phyloP scores from a whole-genome alignment of 495 filamentous ascomycete genomes.

The Jackrogersella multiformis region DNA sequence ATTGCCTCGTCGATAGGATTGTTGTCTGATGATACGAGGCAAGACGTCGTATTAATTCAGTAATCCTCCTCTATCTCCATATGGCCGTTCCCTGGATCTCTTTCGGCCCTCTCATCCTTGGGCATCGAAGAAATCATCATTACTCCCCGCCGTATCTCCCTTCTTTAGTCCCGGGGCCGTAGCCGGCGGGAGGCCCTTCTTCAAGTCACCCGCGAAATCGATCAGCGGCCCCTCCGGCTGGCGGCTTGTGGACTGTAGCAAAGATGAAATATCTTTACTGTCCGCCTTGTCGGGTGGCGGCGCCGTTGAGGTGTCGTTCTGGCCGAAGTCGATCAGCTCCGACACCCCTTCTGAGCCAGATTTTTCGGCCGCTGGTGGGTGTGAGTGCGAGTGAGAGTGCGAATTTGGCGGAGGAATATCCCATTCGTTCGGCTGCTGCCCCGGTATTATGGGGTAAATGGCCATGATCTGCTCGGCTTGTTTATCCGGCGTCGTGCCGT shows the following conservation, averaged over 20 bases:
- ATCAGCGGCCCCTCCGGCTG: conserved; percentile 53
- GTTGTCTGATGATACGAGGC: background rate
- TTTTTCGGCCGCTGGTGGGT: background rate
- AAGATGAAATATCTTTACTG: conserved; percentile 51
- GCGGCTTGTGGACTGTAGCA: conserved; percentile 54
- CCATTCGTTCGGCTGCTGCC: conserved; percentile 63
- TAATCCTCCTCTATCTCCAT: background rate
- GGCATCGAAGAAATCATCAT: conserved; percentile 42
- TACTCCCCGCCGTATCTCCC: conserved; percentile 36
- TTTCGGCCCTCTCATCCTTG: conserved; percentile 17
- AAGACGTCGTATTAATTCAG: background rate
- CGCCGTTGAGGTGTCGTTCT: conserved; percentile 41
- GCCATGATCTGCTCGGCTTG: conserved; percentile 85
- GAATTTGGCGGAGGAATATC: conserved; percentile 52
- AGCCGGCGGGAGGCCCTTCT: conserved; percentile 53
- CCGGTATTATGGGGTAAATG: conserved; percentile 84
- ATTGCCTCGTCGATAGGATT: too few relatives aligned
- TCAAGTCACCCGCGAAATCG: conserved; percentile 62
- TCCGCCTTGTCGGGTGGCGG: conserved; percentile 31
- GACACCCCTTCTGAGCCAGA: conserved; percentile 14
- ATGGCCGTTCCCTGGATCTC: background rate
- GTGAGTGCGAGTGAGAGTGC: conserved; percentile 15
- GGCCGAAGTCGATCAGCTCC: conserved; percentile 61
- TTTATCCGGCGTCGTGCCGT: conserved; percentile 72
- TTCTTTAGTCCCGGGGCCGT: conserved; percentile 27